Evolutionary conservation across 2,329 filamentous ascomycete genomes (phyloP).

Genomic region (Xylaria sp.): DNA sequence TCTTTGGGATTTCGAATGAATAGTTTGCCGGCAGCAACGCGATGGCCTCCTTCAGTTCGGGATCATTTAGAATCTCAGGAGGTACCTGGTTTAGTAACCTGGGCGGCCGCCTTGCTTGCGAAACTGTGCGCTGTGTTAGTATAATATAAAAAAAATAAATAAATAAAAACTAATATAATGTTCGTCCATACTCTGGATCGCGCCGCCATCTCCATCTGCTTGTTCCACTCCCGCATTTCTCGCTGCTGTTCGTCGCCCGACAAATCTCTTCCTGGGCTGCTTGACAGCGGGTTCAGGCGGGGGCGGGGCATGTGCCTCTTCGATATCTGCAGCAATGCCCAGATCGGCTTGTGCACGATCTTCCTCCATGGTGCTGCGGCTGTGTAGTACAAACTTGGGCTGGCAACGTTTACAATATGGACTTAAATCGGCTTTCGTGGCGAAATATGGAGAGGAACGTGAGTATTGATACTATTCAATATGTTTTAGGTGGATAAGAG

Average conservation of each 20-base stretch:
- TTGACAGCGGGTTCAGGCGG: conserved; percentile 53
- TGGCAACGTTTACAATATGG: neutral
- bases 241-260: conserved; percentile 76
- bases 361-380: conserved; percentile 70
- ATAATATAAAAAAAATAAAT: neutral
- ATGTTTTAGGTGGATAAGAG: conserved; percentile 17
- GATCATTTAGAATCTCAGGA: conserved; percentile 83
- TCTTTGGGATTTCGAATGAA: conserved; percentile 98
- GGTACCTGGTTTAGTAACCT: conserved; percentile 93
- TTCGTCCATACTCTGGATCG: conserved; percentile 70
- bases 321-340: conserved; percentile 74
- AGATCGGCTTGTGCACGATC: conserved; percentile 77
- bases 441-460: neutral
- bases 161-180: neutral
- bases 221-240: conserved; percentile 52
- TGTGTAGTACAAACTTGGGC: neutral
- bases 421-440: neutral
- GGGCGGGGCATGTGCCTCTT: conserved; percentile 56
- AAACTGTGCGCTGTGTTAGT: conserved; percentile 60
- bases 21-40: conserved; percentile 92
- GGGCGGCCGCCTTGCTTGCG: conserved; percentile 75
- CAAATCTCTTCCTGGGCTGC: conserved; percentile 91
- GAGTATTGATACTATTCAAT: neutral
- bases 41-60: conserved; percentile 87
- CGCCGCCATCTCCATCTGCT: conserved; percentile 67